A percentile compares a stretch with the other conserved stretches of the same genome.
Conservation (phyloP, 495 filamentous ascomycete genomes). For the Xylaria nigripes region DNA sequence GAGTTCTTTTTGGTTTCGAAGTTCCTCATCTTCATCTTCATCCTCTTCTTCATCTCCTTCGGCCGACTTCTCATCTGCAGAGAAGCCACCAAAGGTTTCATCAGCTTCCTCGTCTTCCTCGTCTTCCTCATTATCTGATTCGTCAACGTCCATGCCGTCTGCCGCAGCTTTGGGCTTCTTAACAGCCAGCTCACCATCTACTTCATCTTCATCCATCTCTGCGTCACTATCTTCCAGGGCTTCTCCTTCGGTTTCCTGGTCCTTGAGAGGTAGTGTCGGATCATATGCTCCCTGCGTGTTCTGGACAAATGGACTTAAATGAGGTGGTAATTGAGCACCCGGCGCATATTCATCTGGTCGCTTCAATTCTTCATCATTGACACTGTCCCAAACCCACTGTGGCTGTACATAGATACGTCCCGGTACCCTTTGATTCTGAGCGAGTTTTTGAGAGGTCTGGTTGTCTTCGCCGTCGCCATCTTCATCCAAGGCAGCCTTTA, state of each 20-base stretch:
- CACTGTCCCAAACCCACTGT: slow-evolving; percentile 96
- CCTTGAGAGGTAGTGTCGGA: slow-evolving; percentile 70
- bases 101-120: slow-evolving; percentile 28
- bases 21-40: slow-evolving; percentile 40
- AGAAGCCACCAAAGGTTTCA: slow-evolving; percentile 36
- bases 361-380: slow-evolving; percentile 83
- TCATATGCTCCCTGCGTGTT: slow-evolving; percentile 76
- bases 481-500: slow-evolving; percentile 51
- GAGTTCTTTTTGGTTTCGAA: slow-evolving; percentile 70
- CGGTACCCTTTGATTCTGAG: slow-evolving; percentile 59
- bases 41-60: slow-evolving; percentile 39
- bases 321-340: slow-evolving; percentile 80
- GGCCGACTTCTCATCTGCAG: slow-evolving; percentile 29
- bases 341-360: slow-evolving; percentile 83
- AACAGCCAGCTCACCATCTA: slow-evolving; percentile 28
- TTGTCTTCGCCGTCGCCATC: slow-evolving; percentile 51
- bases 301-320: slow-evolving; percentile 95
- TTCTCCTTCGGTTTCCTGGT: slow-evolving; percentile 76
- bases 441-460: slow-evolving; percentile 46
- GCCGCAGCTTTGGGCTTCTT: slow-evolving; percentile 37
- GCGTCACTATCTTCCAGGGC: slow-evolving; percentile 55
- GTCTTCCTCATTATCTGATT: slow-evolving; percentile 33
- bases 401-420: slow-evolving; percentile 90
- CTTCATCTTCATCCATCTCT: slow-evolving; percentile 38
- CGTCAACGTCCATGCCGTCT: slow-evolving; percentile 39